Percentiles rank a stretch among this genome's conserved stretches.
phyloP scores from a whole-genome alignment of 2,329 filamentous ascomycete genomes.

The Sporothrix phasma region DNA sequence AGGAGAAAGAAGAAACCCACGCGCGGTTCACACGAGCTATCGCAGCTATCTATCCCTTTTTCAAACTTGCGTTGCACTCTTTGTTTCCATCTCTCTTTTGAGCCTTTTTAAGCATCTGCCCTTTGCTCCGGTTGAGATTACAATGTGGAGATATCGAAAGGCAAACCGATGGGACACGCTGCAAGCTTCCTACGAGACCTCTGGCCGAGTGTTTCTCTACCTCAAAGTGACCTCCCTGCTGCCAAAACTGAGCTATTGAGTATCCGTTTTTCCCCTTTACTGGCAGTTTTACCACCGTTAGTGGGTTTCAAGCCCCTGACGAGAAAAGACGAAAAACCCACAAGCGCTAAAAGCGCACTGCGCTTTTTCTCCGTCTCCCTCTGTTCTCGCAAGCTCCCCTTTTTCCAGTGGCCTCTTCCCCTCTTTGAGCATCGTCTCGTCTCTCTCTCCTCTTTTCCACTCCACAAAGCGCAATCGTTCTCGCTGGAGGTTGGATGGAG shows the following conservation, averaged over 20 bases:
- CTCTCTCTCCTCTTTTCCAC: background rate
- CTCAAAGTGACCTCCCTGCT: background rate
- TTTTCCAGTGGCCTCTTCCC: background rate
- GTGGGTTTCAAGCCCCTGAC: constrained; percentile 3
- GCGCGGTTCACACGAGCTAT: no score
- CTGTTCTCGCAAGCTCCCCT: no score
- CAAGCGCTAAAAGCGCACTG: background rate
- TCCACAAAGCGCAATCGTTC: background rate
- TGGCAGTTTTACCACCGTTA: background rate
- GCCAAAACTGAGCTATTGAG: background rate
- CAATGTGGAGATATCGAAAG: no score
- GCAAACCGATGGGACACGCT: no score
- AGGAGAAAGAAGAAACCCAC: background rate
- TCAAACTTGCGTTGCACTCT: background rate
- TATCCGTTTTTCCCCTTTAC: constrained; percentile 1
- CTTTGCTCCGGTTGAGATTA: background rate
- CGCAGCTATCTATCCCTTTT: no score
- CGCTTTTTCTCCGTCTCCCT: background rate
- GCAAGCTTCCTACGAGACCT: no score
- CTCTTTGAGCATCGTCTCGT: no score
- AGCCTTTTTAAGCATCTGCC: background rate
- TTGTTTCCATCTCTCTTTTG: background rate
- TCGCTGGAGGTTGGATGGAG: background rate
- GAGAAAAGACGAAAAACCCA: background rate
- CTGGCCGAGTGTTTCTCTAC: background rate